A percentile compares a stretch with the other conserved stretches of the same genome.
Evolutionary conservation across 2,329 filamentous ascomycete genomes (phyloP).

Genomic region (Periconia digitata): DNA sequence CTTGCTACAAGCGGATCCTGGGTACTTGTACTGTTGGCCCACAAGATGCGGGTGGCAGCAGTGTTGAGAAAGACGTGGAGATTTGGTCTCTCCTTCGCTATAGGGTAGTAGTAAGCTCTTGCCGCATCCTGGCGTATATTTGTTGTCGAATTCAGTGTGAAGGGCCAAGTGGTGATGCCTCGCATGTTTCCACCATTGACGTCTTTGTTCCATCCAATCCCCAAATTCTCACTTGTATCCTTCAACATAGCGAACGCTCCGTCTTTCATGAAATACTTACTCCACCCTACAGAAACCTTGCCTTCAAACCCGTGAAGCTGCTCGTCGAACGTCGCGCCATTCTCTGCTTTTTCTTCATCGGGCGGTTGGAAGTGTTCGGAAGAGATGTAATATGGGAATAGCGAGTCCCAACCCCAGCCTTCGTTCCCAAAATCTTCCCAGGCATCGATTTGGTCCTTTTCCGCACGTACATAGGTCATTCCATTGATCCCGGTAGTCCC

Average conservation of each 20-base stretch:
- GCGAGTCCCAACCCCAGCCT: slow-evolving; percentile 35
- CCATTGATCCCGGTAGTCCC: slow-evolving; percentile 50
- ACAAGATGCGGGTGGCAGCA: slow-evolving; percentile 45
- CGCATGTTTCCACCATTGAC: slow-evolving; percentile 47
- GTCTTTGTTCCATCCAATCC: slow-evolving; percentile 45
- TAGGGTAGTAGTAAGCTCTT: slow-evolving; percentile 51
- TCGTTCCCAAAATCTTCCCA: slow-evolving; percentile 38
- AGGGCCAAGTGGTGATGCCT: slow-evolving; percentile 48
- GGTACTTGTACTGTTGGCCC: slow-evolving; percentile 19
- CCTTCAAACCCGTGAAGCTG: slow-evolving; percentile 24
- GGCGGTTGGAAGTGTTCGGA: slow-evolving; percentile 31
- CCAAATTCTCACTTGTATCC: slow-evolving; percentile 37
- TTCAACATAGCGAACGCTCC: slow-evolving; percentile 36
- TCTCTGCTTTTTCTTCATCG: slow-evolving; percentile 11
- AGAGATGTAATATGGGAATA: slow-evolving; percentile 30
- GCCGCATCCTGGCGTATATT: slow-evolving; percentile 51
- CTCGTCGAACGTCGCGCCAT: slow-evolving; percentile 28
- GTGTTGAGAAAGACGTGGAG: slow-evolving; percentile 49
- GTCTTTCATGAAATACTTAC: slow-evolving; percentile 24
- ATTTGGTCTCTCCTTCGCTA: slow-evolving; percentile 43
- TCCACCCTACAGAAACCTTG: slow-evolving; percentile 32
- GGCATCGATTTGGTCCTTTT: slow-evolving; percentile 34
- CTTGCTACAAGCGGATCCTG: slow-evolving; percentile 15
- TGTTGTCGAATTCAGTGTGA: slow-evolving; percentile 43
- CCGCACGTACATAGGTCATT: slow-evolving; percentile 40